phyloP scores from a whole-genome alignment of 2,329 filamentous ascomycete genomes.

The Botrytis galanthina region DNA sequence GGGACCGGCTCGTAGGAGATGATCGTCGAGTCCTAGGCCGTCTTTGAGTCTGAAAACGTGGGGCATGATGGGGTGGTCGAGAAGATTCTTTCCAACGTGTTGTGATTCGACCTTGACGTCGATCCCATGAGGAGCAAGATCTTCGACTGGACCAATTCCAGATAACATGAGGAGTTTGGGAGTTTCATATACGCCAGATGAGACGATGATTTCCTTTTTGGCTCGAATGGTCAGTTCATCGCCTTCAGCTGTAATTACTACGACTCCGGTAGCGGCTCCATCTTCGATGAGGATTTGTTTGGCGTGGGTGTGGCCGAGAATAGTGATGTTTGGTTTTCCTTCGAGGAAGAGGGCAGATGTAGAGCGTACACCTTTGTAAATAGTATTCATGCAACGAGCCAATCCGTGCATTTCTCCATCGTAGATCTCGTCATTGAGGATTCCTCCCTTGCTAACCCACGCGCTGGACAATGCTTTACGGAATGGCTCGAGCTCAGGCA shows the following conservation, averaged over 20 bases:
- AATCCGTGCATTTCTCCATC: constrained; percentile 55
- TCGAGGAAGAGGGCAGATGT: constrained; percentile 51
- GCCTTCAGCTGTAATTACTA: constrained; percentile 42
- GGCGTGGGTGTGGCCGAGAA: constrained; percentile 48
- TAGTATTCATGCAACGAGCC: constrained; percentile 52
- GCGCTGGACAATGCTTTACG: constrained; percentile 49
- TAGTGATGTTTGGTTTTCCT: constrained; percentile 54
- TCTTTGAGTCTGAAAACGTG: constrained; percentile 45
- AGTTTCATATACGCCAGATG: constrained; percentile 31
- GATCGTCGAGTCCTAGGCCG: constrained; percentile 41
- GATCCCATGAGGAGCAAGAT: constrained; percentile 24
- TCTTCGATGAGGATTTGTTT: constrained; percentile 54
- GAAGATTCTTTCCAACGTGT: constrained; percentile 27
- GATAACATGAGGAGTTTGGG: constrained; percentile 40
- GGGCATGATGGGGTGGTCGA: constrained; percentile 36
- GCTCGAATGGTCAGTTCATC: constrained; percentile 42
- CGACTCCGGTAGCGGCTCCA: constrained; percentile 46
- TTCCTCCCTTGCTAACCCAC: constrained; percentile 47
- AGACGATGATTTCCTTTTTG: constrained; percentile 37
- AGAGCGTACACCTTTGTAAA: constrained; percentile 56
- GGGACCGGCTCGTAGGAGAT: constrained; percentile 41
- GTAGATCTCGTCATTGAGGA: constrained; percentile 53
- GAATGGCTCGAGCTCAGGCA: constrained; percentile 48
- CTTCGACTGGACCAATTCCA: constrained; percentile 34
- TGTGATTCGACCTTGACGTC: constrained; percentile 16